Conservation (phyloP, 106 monocot species). For the Chionographis japonica region DNA sequence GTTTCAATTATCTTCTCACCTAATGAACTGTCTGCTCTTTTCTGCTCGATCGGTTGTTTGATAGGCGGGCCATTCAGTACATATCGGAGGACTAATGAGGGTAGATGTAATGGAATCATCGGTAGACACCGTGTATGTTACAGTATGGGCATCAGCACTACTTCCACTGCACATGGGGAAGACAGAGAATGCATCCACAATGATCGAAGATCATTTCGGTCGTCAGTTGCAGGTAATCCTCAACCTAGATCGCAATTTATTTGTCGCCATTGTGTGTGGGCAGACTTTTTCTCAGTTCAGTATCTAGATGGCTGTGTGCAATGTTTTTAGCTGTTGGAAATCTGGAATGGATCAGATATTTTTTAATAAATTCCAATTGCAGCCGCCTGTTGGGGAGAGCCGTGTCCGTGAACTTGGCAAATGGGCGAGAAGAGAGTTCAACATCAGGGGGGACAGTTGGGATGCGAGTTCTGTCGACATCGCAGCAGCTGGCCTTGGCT, state of each 20-base stretch:
- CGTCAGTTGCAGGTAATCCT: slow-evolving; percentile 66
- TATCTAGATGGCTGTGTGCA: background rate
- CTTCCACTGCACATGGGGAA: slow-evolving; percentile 98
- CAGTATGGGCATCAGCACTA: slow-evolving; percentile 89
- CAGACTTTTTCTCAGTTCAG: background rate
- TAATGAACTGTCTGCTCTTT: slow-evolving; percentile 3
- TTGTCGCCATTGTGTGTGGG: background rate
- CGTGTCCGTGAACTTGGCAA: slow-evolving; percentile 74
- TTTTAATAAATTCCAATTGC: slow-evolving; percentile 17
- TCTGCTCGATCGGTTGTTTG: slow-evolving; percentile 2
- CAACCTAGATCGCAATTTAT: background rate
- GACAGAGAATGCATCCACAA: slow-evolving; percentile 53
- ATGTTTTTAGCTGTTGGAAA: background rate
- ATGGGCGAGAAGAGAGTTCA: slow-evolving; percentile 76
- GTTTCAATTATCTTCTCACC: background rate
- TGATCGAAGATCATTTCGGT: slow-evolving; percentile 84
- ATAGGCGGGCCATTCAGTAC: slow-evolving; percentile 77
- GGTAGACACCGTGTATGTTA: slow-evolving; percentile 62
- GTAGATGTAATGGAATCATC: slow-evolving; percentile 80
- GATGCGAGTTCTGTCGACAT: slow-evolving; percentile 68
- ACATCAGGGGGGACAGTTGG: slow-evolving; percentile 69
- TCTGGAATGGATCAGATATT: background rate
- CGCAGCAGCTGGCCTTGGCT: slow-evolving; percentile 87
- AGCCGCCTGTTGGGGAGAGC: slow-evolving; percentile 83
- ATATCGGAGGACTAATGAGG: slow-evolving; percentile 84